Base-by-base conservation (phyloP, 1,284 basidiomycete genomes). In the Naganishia sp. region DNA sequence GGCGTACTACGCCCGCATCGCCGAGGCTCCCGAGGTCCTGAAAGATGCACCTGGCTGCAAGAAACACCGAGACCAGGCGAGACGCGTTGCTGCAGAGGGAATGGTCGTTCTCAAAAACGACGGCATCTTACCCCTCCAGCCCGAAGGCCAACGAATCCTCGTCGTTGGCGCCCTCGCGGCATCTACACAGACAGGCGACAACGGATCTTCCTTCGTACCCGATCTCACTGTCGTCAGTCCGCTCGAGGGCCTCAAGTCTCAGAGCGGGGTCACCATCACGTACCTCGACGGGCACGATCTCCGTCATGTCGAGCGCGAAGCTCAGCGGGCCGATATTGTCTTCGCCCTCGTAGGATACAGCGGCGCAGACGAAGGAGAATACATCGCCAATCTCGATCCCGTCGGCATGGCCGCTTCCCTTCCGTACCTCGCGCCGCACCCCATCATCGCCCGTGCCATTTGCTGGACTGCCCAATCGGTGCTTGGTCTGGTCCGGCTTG, bases 301-400 rank as follows among this genome's bases (percentile, higher is more conserved):
- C 18, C 6, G 28, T 18, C 41, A 15, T 6, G 55, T 46, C 3
- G 47, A 57, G 18, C 47, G 46, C 9, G 46, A 51, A 42, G 25
- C 6, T 28, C 31, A 18, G 10, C 10, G 45, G 17, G 64, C 55
- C 17, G 55, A 52, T 25, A 43, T 47, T 1, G 55, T 58, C 15
- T 46, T 65, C 31, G 54, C 43, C 21, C 32, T 65, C 23, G 55
- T 65, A 2, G 55, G 55, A 23, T 57, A 65, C 41, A 60, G 54
- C 2, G 54, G 64, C 2, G 43, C 18, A 2, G 64, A 60, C 11
- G 64, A 66, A 52, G 64, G 64, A 3, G 64, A 66, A 43, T 53
- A 28, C 42, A 41, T 60, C 47, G 56, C 45, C 54, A 51, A 50
- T 31, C 39, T 50, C 42, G 58, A 61, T 13, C 58, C 46, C 1